Evolutionary conservation across 2,329 filamentous ascomycete genomes (phyloP).

Genomic region (Fusarium haematococcum): DNA sequence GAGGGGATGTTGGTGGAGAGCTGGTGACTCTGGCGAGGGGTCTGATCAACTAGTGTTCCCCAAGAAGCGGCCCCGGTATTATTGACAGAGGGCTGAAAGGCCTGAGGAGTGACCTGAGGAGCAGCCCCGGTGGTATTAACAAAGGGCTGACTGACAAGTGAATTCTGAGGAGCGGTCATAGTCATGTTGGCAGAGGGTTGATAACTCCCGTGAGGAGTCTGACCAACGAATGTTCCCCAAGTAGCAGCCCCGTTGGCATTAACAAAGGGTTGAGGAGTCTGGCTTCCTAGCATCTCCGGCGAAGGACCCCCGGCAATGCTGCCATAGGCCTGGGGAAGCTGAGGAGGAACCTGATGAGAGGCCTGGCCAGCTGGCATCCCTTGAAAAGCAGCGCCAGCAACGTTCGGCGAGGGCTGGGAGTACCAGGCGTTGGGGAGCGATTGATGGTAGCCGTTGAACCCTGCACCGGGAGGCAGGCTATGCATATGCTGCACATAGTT

Average conservation of each 20-base stretch:
- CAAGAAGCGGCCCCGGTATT: background rate
- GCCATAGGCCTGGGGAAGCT: background rate
- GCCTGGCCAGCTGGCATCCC: background rate
- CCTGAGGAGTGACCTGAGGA: background rate
- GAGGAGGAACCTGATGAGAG: background rate
- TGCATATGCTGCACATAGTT: background rate
- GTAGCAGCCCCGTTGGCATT: background rate
- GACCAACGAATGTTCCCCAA: background rate
- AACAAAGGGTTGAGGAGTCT: background rate
- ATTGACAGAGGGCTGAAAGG: background rate
- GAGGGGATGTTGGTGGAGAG: background rate
- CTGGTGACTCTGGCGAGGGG: background rate
- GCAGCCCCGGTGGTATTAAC: background rate
- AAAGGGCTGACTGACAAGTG: background rate
- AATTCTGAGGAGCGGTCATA: background rate
- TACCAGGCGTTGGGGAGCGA: background rate
- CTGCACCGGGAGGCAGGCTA: background rate
- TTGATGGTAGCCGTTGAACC: background rate
- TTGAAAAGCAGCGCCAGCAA: background rate
- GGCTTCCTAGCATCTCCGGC: background rate
- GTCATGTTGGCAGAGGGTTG: background rate
- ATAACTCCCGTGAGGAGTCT: background rate
- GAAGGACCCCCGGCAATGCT: background rate
- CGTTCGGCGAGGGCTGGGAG: background rate
- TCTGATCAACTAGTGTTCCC: background rate